Evolutionary conservation across 2,329 filamentous ascomycete genomes (phyloP), one percentile per base, ranked within the genome.

Genomic region (Fusarium penzigii): DNA sequence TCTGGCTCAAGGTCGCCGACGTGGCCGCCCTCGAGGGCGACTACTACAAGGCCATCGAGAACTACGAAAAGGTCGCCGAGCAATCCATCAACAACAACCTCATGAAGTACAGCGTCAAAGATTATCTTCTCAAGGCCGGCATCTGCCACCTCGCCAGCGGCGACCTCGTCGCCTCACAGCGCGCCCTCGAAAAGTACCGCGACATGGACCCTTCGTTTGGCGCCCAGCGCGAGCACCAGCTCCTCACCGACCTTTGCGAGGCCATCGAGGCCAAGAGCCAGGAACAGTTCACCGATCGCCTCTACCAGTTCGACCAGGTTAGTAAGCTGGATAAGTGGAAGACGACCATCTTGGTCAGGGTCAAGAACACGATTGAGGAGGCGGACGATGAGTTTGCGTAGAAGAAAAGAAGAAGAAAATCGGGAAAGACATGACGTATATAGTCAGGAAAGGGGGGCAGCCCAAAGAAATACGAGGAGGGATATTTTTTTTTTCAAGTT

Each of bases 271-370:
- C 84, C 32, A 86, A 87, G 50, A 90, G 95, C 65, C 87, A 89
- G 70, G 91, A 96, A 65, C 79, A 81, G 55, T 97, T 96, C 66
- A 84, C 88, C 17, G 90, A 96, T 68, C 92, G 92, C 71, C 74
- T 94, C 58, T 96, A 89, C 78, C 86, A 93, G 70, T 97, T 85
- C 68, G 92, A 97, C 71, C 90, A 95, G 76, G 80, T 96, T 76
- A 94, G 87, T 76, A 94, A 94, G 79, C 76, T 97, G 67, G 92
- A 97, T 70, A 94, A 93, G 78, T 97, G 93, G 93, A 96, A 97
- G 87, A 96, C 90, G 46, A 90, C 88, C 32, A 77, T 96, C 52
- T 73, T 96, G 57, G 76, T 96, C 67, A 83, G 86, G 63, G 82
- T 97, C 66, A 97, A 97, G 86, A 86, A 87, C 65, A 80, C 80